These are phyloP conservation scores for Cladosporium sp. DNA, from an alignment of 2,329 filamentous ascomycete species.

Conservation along the genomic window DNA sequence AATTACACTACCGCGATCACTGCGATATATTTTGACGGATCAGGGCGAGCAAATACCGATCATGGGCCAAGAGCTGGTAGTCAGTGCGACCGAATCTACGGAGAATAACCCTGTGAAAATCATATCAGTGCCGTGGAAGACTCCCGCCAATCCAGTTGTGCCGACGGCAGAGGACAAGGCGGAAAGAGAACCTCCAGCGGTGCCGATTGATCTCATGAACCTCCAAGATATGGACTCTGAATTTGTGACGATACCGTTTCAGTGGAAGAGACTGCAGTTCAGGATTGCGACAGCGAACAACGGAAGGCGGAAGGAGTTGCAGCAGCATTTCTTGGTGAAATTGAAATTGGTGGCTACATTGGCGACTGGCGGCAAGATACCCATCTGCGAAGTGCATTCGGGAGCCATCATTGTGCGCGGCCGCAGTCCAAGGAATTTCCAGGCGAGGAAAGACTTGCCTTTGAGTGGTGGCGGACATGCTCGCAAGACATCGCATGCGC, in stretches of 20 bases:
- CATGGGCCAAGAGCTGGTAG: conserved; percentile 77
- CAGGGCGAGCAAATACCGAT: conserved; percentile 83
- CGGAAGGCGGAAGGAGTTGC: conserved; percentile 87
- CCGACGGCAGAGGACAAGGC: conserved; percentile 64
- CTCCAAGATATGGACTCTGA: conserved; percentile 76
- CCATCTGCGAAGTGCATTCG: conserved; percentile 81
- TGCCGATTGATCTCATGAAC: conserved; percentile 69
- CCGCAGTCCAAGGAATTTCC: conserved; percentile 91
- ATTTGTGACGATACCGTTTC: conserved; percentile 86
- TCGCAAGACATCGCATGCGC: conserved; percentile 57
- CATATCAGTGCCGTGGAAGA: conserved; percentile 98
- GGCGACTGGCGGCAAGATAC: conserved; percentile 77
- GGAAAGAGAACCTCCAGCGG: conserved; percentile 83
- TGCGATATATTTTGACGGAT: conserved; percentile 80
- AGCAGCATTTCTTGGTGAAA: conserved; percentile 92
- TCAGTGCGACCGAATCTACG: conserved; percentile 92
- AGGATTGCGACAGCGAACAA: conserved; percentile 96
- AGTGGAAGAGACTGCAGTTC: conserved; percentile 92
- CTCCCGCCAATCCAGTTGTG: conserved; percentile 69
- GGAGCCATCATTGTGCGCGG: conserved; percentile 92
- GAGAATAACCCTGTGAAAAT: conserved; percentile 90
- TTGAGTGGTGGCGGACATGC: conserved; percentile 75
- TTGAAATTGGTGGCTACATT: conserved; percentile 84
- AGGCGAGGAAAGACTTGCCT: conserved; percentile 89
- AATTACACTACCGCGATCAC: conserved; percentile 74